These are phyloP conservation scores for Malus sieversii DNA, from an alignment of 306 rosid genomes.

Conservation along the genomic window DNA sequence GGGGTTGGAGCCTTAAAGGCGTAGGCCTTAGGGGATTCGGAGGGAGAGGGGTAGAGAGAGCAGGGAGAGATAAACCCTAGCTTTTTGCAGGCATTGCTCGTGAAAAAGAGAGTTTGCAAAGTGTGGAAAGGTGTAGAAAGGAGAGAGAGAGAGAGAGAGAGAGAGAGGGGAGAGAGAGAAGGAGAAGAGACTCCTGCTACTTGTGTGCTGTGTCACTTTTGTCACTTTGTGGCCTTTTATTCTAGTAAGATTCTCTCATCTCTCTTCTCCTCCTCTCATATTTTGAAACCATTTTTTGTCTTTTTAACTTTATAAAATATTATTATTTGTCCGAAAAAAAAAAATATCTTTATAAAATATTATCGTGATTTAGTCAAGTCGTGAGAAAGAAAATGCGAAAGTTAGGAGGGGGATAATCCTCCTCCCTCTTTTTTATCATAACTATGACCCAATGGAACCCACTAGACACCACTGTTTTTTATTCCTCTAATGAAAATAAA, in stretches of 20 bases:
- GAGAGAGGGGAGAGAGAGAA: background rate
- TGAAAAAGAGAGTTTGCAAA: conserved; percentile 37
- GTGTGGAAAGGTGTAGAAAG: conserved; percentile 29
- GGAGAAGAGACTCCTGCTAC: background rate
- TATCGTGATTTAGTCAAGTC: no score
- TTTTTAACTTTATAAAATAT: no score
- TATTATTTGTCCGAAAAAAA: no score
- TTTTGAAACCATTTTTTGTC: no score
- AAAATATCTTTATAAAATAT: no score
- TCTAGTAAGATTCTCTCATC: no score
- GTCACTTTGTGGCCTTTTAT: background rate
- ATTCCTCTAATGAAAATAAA: background rate
- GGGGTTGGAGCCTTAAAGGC: conserved; percentile 4
- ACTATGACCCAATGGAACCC: conserved; percentile 20
- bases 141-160: conserved; percentile 5
- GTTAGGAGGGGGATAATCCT: no score
- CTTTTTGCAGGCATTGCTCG: conserved; percentile 46
- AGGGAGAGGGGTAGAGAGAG: background rate
- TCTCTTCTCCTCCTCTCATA: accelerated
- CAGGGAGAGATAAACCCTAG: conserved; percentile 17
- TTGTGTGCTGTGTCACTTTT: background rate
- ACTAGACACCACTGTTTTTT: background rate
- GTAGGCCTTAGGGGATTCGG: conserved; percentile 23
- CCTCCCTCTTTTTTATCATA: background rate
- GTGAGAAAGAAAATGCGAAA: no score